A percentile compares a stretch with the other conserved stretches of the same genome.
Conservation (phyloP, 352 stramenopile species). For the Globisporangium camurandrum region DNA sequence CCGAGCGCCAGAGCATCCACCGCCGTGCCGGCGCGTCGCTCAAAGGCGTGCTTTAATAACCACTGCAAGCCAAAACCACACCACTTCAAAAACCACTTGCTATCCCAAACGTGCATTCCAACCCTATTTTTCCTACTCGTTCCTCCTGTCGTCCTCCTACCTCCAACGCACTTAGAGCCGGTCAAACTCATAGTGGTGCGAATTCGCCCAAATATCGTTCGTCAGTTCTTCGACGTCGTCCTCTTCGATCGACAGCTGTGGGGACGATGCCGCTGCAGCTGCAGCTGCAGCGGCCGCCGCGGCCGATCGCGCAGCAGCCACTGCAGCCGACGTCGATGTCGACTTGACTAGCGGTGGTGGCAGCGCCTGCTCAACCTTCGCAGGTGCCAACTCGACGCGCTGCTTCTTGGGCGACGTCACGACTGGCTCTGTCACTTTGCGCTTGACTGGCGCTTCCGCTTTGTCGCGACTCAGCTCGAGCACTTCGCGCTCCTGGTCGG, state of each 20-base stretch:
- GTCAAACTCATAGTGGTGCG: conserved; percentile 71
- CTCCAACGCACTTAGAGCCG: conserved; percentile 6
- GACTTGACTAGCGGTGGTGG: too few relatives aligned
- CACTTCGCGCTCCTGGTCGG: conserved; percentile 16
- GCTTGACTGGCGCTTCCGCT: conserved; percentile 13
- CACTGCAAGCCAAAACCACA: not conserved
- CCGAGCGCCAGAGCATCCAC: conserved; percentile 75
- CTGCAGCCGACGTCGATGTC: conserved; percentile 18
- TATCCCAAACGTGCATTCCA: too few relatives aligned
- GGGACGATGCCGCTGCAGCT: not conserved
- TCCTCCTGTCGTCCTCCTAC: conserved; percentile 1
- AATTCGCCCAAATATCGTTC: conserved; percentile 80
- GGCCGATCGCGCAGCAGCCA: not conserved
- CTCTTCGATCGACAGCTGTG: conserved; percentile 15
- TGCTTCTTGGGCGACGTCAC: conserved; percentile 9
- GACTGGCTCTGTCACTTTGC: conserved; percentile 20
- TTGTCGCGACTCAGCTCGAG: conserved; percentile 22
- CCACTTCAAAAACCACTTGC: not conserved
- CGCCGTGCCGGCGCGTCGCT: conserved; percentile 68
- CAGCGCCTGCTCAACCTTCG: too few relatives aligned
- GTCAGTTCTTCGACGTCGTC: conserved; percentile 55
- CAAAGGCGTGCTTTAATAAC: conserved; percentile 57
- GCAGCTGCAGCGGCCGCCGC: not conserved
- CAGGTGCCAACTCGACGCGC: conserved; percentile 5
- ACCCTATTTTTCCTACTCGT: too few relatives aligned